phyloP scores from a whole-genome alignment of 176 grass and related monocot species.

The Cymbopogon citratus region DNA sequence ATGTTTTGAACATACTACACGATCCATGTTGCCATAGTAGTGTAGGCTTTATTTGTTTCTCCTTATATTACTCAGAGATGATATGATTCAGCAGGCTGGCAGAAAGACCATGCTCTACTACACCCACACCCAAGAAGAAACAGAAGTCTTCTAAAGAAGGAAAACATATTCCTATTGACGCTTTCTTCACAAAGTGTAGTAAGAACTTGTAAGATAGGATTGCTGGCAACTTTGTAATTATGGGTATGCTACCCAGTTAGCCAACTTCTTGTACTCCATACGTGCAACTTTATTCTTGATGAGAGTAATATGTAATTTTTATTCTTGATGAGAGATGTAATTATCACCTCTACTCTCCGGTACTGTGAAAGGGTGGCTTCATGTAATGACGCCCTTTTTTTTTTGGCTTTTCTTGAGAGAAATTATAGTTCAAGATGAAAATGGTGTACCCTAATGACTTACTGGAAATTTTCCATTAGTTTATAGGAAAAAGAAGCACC shows the following conservation, averaged over 20 bases:
- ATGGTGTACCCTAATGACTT: neutral
- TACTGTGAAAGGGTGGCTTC: neutral
- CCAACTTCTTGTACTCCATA: constrained; percentile 13
- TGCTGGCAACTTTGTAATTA: neutral
- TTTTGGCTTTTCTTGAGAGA: neutral
- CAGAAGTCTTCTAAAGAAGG: constrained; percentile 48
- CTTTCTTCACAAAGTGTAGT: constrained; percentile 59
- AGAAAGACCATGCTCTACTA: constrained; percentile 17
- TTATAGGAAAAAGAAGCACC: neutral
- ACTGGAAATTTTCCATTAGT: neutral
- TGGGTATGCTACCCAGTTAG: neutral
- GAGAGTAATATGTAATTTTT: constrained; percentile 28
- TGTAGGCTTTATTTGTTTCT: neutral
- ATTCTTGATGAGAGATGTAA: constrained; percentile 15
- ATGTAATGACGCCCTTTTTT: neutral
- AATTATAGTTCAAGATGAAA: neutral
- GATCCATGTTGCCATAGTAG: neutral
- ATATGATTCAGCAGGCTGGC: constrained; percentile 31
- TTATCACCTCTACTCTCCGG: neutral
- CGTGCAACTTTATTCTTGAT: constrained; percentile 9
- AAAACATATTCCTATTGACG: constrained; percentile 74
- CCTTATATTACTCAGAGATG: neutral
- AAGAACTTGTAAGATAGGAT: constrained; percentile 28
- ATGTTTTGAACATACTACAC: neutral
- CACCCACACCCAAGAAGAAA: constrained; percentile 54